phyloP scores from a whole-genome alignment of 768 basidiomycete genomes.

The Kwoniella newhampshirensis region DNA sequence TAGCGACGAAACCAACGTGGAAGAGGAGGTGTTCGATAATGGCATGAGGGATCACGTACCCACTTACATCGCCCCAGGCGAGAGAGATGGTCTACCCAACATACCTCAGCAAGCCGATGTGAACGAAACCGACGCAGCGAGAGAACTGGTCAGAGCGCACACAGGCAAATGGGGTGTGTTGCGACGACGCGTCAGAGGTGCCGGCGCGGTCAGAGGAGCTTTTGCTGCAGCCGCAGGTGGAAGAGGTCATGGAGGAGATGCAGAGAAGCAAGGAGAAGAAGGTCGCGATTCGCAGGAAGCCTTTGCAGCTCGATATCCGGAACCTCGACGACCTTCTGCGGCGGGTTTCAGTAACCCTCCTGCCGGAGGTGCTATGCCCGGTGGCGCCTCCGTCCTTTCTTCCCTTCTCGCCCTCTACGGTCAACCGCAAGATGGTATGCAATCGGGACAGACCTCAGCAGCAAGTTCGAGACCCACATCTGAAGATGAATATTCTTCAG shows the following conservation, averaged over 20 bases:
- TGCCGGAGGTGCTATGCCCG: constrained; percentile 17
- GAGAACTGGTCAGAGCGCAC: constrained; percentile 52
- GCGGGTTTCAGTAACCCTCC: constrained; percentile 5
- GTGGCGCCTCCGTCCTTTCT: constrained; percentile 59
- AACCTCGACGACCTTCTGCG: constrained; percentile 15
- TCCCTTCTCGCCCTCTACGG: constrained; percentile 67
- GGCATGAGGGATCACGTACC: constrained; percentile 34
- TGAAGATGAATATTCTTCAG: constrained; percentile 32
- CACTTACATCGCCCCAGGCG: constrained; percentile 63
- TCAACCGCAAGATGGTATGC: constrained; percentile 51
- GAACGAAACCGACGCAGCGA: constrained; percentile 26
- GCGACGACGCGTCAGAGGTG: constrained; percentile 34
- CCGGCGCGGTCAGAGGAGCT: constrained; percentile 23
- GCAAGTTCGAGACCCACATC: constrained; percentile 48
- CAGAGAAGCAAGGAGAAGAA: constrained; percentile 20
- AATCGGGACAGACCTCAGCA: constrained; percentile 46
- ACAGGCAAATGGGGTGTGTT: constrained; percentile 52
- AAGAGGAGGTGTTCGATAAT: constrained; percentile 27
- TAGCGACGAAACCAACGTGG: constrained; percentile 8
- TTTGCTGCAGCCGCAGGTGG: constrained; percentile 4
- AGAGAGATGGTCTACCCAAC: constrained; percentile 66
- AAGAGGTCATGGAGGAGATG: constrained; percentile 2
- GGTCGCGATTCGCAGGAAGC: constrained; percentile 29
- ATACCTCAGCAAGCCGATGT: constrained; percentile 43
- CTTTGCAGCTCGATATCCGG: constrained; percentile 40